Base-by-base conservation (phyloP, 1,139 yeast species). In the Komagataea norvegica region DNA sequence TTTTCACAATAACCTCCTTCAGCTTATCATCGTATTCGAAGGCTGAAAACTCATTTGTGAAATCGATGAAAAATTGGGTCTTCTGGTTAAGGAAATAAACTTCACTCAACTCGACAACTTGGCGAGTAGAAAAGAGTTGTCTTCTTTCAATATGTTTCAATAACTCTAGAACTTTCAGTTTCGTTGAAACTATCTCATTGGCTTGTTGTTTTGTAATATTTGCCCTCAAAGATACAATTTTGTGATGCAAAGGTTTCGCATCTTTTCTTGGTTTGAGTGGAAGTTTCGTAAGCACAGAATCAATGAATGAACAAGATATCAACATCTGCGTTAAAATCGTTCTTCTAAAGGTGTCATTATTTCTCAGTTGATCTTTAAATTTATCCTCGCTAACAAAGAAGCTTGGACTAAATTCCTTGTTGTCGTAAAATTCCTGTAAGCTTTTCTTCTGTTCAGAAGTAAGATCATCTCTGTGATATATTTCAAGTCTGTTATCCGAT, bases 281-380 rank as follows among this genome's bases (percentile, higher is more conserved):
- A 10, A 14, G 20, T 10, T 28, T 18, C 11, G 26, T 4, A 6
- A 22, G 10, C 13, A 44, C 7, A 5, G 31, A 10, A 9, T 38
- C 33, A 7, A 47, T 15, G 20, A 40, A 44, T 1, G 33, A 18
- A 3, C 31, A n/a, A 1, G 38, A 8, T 10, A 46, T 40, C 15
- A 29, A 22, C 2, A 47, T 25, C 25, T 49, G 55, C 1, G 40
- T 18, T 5, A 42, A 29, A 6, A 43, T 29, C 0, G 38, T 29
- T 33, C 42, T 41, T 39, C 54, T 40, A n/a, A 48, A 35, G 4
- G 33, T 20, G 2, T 28, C 17, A 30, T 52, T 51, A 3, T 33
- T 27, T 14, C 31, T 37, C 8, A 51, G 21, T 22, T 49, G 52
- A 9, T 44, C 44, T 5, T 17, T 8, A 31, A 52, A 47, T 14